Base-by-base conservation (phyloP, 768 basidiomycete genomes). In the Lentinula aciculospora region DNA sequence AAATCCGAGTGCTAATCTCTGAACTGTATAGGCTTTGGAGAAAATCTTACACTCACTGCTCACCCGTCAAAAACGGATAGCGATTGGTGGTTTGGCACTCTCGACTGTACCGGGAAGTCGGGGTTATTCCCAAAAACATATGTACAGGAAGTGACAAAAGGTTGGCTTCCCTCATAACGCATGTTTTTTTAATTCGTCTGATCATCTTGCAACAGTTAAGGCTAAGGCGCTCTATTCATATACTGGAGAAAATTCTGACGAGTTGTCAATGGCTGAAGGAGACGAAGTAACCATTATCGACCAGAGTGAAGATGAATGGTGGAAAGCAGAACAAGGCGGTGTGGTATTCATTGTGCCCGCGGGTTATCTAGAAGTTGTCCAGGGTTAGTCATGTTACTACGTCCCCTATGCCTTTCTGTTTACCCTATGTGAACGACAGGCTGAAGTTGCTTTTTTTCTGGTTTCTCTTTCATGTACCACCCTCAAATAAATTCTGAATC, bases 81-180 rank as follows among this genome's bases (percentile, higher is more conserved):
- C 37, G 92, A 93, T 61, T 98, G 97, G 97, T 96, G 93, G 92
- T 91, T 89, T 67, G 94, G 94, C 27, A 89, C 77, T 3, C 68
- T 81, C 15, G 71, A 85, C 31, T 82, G 76, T 56, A 81, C 77
- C 53, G 85, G 88, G 19, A 83, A 81, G 65, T 76, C 81, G 32
- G 97, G 97, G 1, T 84, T 95, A 74, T 92, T 98, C 83, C 96
- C 96, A 0, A 85, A 86, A 68, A 85, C 86, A 2, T 98, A 96
- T 65, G 88, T 96, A 10, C 83, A 92, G 63, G 80, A 81, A 64
- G 70, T 94, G 29, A 76, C 83, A 36, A 71, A 80, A 60, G 75
- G 94, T 93, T 72, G 63, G 88, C 72, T 15, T 28, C n/a, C 31
- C 15, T 2, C 31, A 50, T 4, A 46, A 51, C 17, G 47, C 49